Evolutionary conservation across 257 asterid species (phyloP).

Genomic region (Anisodus acutangulus): DNA sequence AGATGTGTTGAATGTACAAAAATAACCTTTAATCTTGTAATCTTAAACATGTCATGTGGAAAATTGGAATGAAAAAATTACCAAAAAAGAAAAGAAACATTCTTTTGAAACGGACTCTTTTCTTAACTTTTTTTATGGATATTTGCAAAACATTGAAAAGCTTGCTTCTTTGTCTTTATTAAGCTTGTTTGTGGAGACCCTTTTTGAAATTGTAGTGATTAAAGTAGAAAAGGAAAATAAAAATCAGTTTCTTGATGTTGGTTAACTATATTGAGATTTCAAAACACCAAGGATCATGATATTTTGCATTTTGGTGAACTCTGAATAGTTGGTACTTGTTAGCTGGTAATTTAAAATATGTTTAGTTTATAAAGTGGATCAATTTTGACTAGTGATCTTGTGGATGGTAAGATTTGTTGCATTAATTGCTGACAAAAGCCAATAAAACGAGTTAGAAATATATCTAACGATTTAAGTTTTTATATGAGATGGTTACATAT

Average conservation of each 20-base stretch:
- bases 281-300: neutral
- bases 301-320: neutral
- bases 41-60: too few relatives aligned
- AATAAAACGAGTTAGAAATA: too few relatives aligned
- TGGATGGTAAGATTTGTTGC: neutral
- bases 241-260: neutral
- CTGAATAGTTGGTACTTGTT: neutral
- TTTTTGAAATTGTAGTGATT: neutral
- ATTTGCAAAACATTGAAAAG: neutral
- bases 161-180: constrained; percentile 7
- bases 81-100: too few relatives aligned
- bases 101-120: constrained; percentile 49
- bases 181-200: neutral
- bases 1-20: too few relatives aligned
- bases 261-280: neutral
- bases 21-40: too few relatives aligned
- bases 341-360: neutral
- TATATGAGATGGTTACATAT: too few relatives aligned
- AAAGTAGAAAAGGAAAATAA: neutral
- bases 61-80: too few relatives aligned
- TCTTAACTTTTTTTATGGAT: neutral
- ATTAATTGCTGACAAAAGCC: too few relatives aligned
- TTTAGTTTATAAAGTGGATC: neutral
- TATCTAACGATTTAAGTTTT: too few relatives aligned
- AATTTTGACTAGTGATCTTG: constrained; percentile 10